Evolutionary conservation across 495 filamentous ascomycete species (phyloP).

Genomic region (Podospora australis): DNA sequence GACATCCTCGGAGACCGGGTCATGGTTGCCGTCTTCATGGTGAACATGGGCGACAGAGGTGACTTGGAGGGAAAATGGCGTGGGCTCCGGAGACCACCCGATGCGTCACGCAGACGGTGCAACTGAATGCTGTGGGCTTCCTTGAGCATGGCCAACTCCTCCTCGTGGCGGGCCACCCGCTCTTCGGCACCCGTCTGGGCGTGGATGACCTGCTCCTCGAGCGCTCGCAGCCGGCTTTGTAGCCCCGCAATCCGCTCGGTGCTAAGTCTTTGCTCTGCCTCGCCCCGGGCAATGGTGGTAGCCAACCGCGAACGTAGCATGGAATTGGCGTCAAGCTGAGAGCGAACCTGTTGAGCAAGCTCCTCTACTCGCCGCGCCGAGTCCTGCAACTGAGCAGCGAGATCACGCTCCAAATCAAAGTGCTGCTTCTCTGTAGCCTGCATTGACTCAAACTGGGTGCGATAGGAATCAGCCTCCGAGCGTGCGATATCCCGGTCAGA

Average conservation of each 20-base stretch:
- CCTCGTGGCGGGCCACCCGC: conserved; percentile 72
- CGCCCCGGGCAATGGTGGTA: conserved; percentile 77
- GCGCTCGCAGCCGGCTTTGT: conserved; percentile 66
- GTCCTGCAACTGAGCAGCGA: conserved; percentile 59
- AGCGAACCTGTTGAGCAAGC: conserved; percentile 66
- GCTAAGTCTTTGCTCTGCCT: conserved; percentile 73
- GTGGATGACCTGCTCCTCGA: conserved; percentile 77
- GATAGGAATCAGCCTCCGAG: conserved; percentile 53
- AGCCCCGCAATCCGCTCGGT: conserved; percentile 73
- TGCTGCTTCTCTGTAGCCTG: conserved; percentile 56
- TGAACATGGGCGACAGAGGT: conserved; percentile 60
- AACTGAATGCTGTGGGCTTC: conserved; percentile 75
- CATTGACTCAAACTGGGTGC: conserved; percentile 56
- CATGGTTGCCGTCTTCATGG: conserved; percentile 10
- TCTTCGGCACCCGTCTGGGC: conserved; percentile 88
- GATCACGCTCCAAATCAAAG: conserved; percentile 53
- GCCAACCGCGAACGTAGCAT: conserved; percentile 73
- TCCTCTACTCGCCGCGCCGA: conserved; percentile 71
- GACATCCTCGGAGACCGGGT: conserved; percentile 44
- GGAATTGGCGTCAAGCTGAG: conserved; percentile 70
- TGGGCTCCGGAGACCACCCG: conserved; percentile 31
- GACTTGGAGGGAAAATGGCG: conserved; percentile 46
- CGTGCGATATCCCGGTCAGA: conserved; percentile 66
- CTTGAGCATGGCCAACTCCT: conserved; percentile 67
- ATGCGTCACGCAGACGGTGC: conserved; percentile 57